These are phyloP conservation scores for Microthlaspi erraticum DNA, from an alignment of 345 rosid species.

Conservation along the genomic window DNA sequence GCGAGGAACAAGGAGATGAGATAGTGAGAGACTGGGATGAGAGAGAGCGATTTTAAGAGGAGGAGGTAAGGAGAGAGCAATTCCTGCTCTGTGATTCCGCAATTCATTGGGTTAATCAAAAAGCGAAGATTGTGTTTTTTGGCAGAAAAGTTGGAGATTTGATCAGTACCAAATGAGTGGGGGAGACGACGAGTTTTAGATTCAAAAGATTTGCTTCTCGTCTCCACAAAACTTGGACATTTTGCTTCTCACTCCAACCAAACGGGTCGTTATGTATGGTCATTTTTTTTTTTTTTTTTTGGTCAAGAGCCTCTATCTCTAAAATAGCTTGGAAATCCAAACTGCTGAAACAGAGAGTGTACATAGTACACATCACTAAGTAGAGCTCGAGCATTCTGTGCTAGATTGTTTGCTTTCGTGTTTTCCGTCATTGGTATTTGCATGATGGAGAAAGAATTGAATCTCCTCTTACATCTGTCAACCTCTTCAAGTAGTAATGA, in stretches of 20 bases:
- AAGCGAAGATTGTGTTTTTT: background rate
- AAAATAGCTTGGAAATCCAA: too few relatives aligned
- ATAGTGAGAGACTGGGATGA: conserved; percentile 63
- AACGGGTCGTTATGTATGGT: background rate
- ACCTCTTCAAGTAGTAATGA: too few relatives aligned
- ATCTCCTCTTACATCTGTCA: too few relatives aligned
- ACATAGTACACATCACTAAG: too few relatives aligned
- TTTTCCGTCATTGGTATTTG: too few relatives aligned
- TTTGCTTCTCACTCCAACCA: background rate
- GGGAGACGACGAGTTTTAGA: background rate
- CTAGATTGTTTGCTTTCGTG: too few relatives aligned
- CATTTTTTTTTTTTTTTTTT: too few relatives aligned
- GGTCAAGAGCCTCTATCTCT: too few relatives aligned
- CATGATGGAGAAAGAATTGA: too few relatives aligned
- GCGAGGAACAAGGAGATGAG: conserved; percentile 43
- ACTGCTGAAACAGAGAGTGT: too few relatives aligned
- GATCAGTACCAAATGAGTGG: background rate
- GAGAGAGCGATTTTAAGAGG: conserved; percentile 50
- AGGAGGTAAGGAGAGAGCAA: conserved; percentile 51
- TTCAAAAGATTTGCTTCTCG: background rate
- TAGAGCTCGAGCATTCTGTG: too few relatives aligned
- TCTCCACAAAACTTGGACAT: background rate
- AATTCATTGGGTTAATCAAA: conserved; percentile 21
- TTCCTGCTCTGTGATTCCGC: conserved; percentile 27
- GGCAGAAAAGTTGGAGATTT: conserved; percentile 22